A percentile compares a stretch with the other conserved stretches of the same genome.
Evolutionary conservation across 352 stramenopile species (phyloP).

Genomic region (Pythium sp.): DNA sequence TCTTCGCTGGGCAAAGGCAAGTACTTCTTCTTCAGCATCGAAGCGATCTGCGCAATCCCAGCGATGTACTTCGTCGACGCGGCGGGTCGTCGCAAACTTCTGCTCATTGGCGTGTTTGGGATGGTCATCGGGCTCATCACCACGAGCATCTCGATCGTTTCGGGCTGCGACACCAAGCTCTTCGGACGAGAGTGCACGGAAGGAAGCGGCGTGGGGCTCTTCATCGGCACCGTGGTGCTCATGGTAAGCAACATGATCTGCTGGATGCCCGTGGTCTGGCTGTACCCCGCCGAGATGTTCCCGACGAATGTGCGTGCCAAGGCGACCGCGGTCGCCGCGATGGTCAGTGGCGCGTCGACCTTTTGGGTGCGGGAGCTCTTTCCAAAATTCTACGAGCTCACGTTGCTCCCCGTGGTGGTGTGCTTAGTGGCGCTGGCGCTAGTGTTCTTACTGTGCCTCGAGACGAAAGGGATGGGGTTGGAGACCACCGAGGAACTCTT

Average conservation of each 20-base stretch:
- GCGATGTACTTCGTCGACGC: slow-evolving; percentile 39
- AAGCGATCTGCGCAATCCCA: slow-evolving; percentile 34
- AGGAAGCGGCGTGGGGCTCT: slow-evolving; percentile 33
- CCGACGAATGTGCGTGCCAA: slow-evolving; percentile 43
- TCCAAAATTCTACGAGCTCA: slow-evolving; percentile 9
- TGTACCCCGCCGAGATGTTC: slow-evolving; percentile 60
- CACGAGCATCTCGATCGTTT: slow-evolving; percentile 32
- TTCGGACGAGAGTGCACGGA: slow-evolving; percentile 25
- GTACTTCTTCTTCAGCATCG: slow-evolving; percentile 26
- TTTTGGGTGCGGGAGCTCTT: slow-evolving; percentile 19
- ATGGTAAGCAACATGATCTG: slow-evolving; percentile 42
- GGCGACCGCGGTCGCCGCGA: slow-evolving; percentile 38
- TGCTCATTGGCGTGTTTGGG: slow-evolving; percentile 36
- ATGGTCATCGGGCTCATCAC: slow-evolving; percentile 45
- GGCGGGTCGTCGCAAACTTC: slow-evolving; percentile 31
- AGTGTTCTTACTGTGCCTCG: slow-evolving; percentile 46
- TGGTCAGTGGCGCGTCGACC: slow-evolving; percentile 23
- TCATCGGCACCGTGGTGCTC: slow-evolving; percentile 33
- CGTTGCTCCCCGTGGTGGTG: slow-evolving; percentile 1
- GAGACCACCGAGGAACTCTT: slow-evolving; percentile 64
- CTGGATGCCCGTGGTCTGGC: slow-evolving; percentile 48
- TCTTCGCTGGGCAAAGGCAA: slow-evolving; percentile 35
- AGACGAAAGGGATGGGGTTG: slow-evolving; percentile 48
- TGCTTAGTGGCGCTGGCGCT: slow-evolving; percentile 31
- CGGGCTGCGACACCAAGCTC: slow-evolving; percentile 31